phyloP scores from a whole-genome alignment of 2,329 filamentous ascomycete species.

The Gaeumannomyces sp. region DNA sequence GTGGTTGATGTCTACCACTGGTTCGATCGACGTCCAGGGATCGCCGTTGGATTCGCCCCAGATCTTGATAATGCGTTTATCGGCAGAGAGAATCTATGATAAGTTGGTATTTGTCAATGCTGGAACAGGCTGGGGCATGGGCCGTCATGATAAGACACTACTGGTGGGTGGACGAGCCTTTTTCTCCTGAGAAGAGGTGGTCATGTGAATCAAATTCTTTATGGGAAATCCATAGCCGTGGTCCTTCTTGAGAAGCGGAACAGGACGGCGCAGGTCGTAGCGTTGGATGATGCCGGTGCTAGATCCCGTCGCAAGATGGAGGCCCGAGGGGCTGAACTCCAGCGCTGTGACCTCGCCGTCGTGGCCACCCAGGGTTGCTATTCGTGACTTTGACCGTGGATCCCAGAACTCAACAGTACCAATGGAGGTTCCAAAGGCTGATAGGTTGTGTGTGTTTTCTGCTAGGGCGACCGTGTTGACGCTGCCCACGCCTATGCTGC shows the following conservation, averaged over 20 bases:
- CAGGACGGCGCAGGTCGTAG: slow-evolving; percentile 85
- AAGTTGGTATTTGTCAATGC: background rate
- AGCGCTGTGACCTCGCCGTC: slow-evolving; percentile 77
- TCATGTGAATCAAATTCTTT: slow-evolving; percentile 71
- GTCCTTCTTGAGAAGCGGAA: slow-evolving; percentile 82
- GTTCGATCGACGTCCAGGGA: slow-evolving; percentile 94
- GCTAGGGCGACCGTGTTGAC: slow-evolving; percentile 86
- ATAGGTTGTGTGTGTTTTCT: slow-evolving; percentile 80
- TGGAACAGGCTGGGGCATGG: background rate
- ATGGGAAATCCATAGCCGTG: slow-evolving; percentile 94
- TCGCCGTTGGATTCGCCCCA: slow-evolving; percentile 80
- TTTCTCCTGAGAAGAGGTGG: slow-evolving; percentile 67
- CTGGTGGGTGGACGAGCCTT: slow-evolving; percentile 37
- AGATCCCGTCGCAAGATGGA: slow-evolving; percentile 82
- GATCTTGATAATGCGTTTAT: slow-evolving; percentile 95
- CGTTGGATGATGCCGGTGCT: slow-evolving; percentile 82
- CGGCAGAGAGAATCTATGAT: slow-evolving; percentile 66
- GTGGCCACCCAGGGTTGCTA: slow-evolving; percentile 66
- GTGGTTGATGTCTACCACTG: slow-evolving; percentile 87
- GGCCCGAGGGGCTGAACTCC: slow-evolving; percentile 75
- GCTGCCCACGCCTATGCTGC: slow-evolving; percentile 75
- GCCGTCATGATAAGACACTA: too few relatives aligned
- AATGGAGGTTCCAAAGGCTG: slow-evolving; percentile 87
- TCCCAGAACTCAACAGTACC: slow-evolving; percentile 99
- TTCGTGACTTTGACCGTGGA: slow-evolving; percentile 71